phyloP scores from a whole-genome alignment of 1,139 yeast species.

The Trichomonascaceae sp. region DNA sequence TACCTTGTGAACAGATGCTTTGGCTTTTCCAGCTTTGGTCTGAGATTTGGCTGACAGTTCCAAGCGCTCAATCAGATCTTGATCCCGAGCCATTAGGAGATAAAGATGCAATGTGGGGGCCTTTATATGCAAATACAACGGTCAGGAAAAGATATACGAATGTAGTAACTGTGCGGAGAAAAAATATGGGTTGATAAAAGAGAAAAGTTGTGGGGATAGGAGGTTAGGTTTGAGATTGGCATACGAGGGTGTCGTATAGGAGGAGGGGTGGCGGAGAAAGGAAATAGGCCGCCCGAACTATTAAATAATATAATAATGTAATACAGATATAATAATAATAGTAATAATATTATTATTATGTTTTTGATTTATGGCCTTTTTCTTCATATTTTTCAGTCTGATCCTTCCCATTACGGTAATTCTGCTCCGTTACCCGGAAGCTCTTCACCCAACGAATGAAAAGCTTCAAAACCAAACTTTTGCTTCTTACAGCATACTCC shows the following conservation, averaged over 20 bases:
- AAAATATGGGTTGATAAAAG: background rate
- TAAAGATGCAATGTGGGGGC: background rate
- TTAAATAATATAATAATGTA: too few relatives aligned
- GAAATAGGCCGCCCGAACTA: background rate
- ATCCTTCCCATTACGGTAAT: too few relatives aligned
- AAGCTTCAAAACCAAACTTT: background rate
- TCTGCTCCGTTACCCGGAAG: background rate
- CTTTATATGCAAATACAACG: background rate
- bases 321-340: too few relatives aligned
- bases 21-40: slow-evolving; percentile 21
- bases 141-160: background rate
- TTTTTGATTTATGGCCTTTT: too few relatives aligned
- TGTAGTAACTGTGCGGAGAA: background rate
- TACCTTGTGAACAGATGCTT: slow-evolving; percentile 19
- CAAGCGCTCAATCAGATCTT: slow-evolving; percentile 9
- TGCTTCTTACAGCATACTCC: background rate
- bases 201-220: background rate
- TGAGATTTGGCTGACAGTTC: slow-evolving; percentile 3
- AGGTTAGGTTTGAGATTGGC: background rate
- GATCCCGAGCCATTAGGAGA: slow-evolving; percentile 4
- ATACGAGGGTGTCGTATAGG: background rate
- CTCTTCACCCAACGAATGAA: background rate
- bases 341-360: too few relatives aligned
- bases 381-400: too few relatives aligned
- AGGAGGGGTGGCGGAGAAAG: background rate